Evolutionary conservation across 2,329 filamentous ascomycete species (phyloP), one percentile per base, ranked within the genome.

Genomic region (Coniochaeta sp.): DNA sequence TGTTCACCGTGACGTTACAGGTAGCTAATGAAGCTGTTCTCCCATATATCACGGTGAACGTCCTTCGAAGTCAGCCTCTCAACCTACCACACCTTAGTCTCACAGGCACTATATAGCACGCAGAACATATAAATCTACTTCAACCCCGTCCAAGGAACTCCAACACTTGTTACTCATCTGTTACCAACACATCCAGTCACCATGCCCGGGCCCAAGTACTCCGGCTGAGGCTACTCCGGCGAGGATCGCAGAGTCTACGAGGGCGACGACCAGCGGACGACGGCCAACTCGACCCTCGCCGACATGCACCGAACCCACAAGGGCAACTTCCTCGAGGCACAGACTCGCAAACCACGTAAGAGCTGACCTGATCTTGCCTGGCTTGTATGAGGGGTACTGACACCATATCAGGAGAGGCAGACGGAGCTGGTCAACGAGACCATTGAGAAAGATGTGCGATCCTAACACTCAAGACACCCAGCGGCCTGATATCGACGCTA

Each of bases 211-310:
- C 31, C 38, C 38, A 40, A 40, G 16, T 22, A 18, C 6, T 42
- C 38, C 6, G 38, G 38, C 38, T 24, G n/a, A 6, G 20, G 38
- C 18, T 24, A 26, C 38, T 42, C 38, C 6, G 10, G 38, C 12
- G 38, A 16, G 4, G 77, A 73, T 66, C 62, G 70, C 56, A 66
- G 70, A 55, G 71, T 89, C 65, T 91, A 94, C 71, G 86, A 91
- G 71, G 84, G 78, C 52, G 85, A 83, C 53, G 88, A 94, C 70
- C 88, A 94, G 76, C 79, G 81, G 61, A 89, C 83, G 66, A 65
- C 70, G 55, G 78, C 81, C 55, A 65, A 78, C 53, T 74, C 78
- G 2, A 74, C 81, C 61, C 42, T 63, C 8, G 70, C 76, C 38
- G 68, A 76, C 22, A 72, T 76, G 18, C 72, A 79, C 49, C 77